Base-by-base conservation (phyloP, 306 rosid species). In the Crataegus laevigata region DNA sequence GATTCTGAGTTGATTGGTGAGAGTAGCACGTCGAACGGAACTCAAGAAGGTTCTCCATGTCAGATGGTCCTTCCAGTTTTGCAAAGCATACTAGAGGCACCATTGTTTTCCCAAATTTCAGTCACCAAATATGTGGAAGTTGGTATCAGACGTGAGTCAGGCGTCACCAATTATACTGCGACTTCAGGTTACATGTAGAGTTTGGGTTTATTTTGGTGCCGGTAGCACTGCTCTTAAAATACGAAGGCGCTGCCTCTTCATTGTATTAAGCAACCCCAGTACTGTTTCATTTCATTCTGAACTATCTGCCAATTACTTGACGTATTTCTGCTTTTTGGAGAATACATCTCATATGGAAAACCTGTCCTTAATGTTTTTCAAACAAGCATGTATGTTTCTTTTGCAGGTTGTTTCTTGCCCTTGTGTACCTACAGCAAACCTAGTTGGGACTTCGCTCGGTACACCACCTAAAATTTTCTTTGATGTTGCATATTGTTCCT, bases 381-480 rank as follows among this genome's bases (percentile, higher is more conserved):
- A 36, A 36, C 36, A 22, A 72, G 26, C 8, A 10, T 36, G 63
- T 24, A 24, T 58, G 43, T 62, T 71, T 78, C 19, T 43, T 70
- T 32, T 81, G 72, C 92, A 94, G 98, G 99, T 96, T 74, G 98
- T 96, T 77, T 96, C 98, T 79, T 96, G 98, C 82, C 99, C 99
- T 50, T 96, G 99, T 75, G 99, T 97, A 72, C 99, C 98, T 68
- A 96, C 98, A 43, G 96, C 99, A 80, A 96, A 92, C 84, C 88
- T 96, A 68, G 96, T 92, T 73, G 99, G 99, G 88, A 94, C 97
- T 79, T 92, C 98, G 54, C 92, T 92, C 57, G 98, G 97, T 92
- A 86, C 28, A 77, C 57, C 54, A 36, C 77, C 72, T 79, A 66
- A 58, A 47, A 24, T 72, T 68, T 77, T 78, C 67, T 40, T 66